Conservation (phyloP, 345 rosid genomes). For the Citrus cavaleriei region DNA sequence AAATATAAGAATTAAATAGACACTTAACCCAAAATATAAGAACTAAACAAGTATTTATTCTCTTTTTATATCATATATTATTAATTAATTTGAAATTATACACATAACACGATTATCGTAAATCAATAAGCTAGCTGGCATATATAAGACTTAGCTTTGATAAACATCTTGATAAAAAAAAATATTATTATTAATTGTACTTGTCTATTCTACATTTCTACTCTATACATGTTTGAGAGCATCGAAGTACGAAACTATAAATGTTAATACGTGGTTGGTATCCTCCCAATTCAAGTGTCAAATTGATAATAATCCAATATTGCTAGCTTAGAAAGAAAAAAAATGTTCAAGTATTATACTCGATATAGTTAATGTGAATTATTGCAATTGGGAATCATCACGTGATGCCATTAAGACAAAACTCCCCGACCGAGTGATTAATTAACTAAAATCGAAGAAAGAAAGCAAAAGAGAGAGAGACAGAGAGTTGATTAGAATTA, state of each 20-base stretch:
- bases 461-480: neutral
- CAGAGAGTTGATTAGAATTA: neutral
- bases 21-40: too few relatives aligned
- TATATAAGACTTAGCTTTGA: too few relatives aligned
- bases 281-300: neutral
- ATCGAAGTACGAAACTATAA: neutral
- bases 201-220: too few relatives aligned
- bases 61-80: too few relatives aligned
- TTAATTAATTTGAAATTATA: too few relatives aligned
- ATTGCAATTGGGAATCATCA: slow-evolving; percentile 78
- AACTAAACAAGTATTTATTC: too few relatives aligned
- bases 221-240: neutral
- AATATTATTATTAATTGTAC: too few relatives aligned
- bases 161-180: too few relatives aligned
- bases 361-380: neutral
- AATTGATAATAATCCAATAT: neutral
- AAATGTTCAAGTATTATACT: slow-evolving; percentile 26
- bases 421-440: slow-evolving; percentile 60
- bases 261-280: neutral
- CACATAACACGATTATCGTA: too few relatives aligned
- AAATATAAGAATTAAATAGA: too few relatives aligned
- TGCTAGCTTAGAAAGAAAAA: slow-evolving; percentile 3
- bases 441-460: slow-evolving; percentile 26
- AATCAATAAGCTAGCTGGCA: too few relatives aligned
- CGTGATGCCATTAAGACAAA: slow-evolving; percentile 86